Evolutionary conservation across 2,329 filamentous ascomycete genomes (phyloP), one percentile per base, ranked within the genome.

Genomic region (Lasiodiplodia hormozganensis): DNA sequence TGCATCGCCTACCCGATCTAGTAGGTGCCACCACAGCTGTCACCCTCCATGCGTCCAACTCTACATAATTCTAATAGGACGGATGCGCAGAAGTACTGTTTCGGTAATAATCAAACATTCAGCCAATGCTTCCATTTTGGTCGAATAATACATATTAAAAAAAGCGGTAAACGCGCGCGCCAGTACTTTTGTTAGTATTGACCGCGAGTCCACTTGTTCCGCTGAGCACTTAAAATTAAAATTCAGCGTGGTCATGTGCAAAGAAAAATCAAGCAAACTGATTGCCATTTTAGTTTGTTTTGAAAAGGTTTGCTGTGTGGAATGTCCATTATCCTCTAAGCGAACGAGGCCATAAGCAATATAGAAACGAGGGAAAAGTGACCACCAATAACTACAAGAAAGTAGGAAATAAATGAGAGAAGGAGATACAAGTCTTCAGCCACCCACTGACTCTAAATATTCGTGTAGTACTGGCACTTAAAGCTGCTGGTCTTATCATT

Each of bases 11-110:
- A 10, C 51, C 51, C 21, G 12, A 38, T 57, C 18, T 6, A 36
- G 34, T 57, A 57, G 54, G 54, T 57, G 34, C 2, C 54, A 57
- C 54, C 2, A 34, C 54, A 57, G 34, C 31, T 38, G 54, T 40
- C 21, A 5, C 8, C 14, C 31, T 16, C 16, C 18, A 12, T 21
- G 6, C 16, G 16, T 36, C 51, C 25, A 31, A 34, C 21, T 7
- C 51, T 8, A 28, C 40, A 43, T 43, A 7, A 43, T 7, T 18
- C 16, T 43, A 2, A 34, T 34, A 34, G 31, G 31, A 34, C 31
- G 31, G 31, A 8, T 34, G 31, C 31, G 31, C 31, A 34, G 31
- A 34, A 34, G 31, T 34, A 34, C 31, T 34, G 7, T 34, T 34
- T 34, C 31, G 31, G 31, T 10, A 34, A 34, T 34, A 34, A 34